These are phyloP conservation scores for Pelargonium fulgidum DNA, from an alignment of 441 rosid species.

Conservation along the genomic window DNA sequence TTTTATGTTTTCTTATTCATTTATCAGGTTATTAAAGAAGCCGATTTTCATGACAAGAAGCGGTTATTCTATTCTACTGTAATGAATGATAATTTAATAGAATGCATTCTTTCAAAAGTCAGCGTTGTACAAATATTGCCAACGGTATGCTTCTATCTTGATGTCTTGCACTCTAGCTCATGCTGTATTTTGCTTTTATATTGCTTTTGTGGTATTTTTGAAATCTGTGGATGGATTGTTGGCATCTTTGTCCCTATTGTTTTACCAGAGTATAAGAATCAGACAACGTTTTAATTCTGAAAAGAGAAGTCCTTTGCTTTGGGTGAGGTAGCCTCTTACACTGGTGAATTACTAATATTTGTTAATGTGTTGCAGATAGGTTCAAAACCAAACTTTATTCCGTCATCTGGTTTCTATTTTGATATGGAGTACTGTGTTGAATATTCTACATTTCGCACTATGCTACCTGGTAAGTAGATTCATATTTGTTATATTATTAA, in stretches of 20 bases:
- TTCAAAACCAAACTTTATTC: conserved; percentile 15
- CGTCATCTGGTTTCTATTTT: conserved; percentile 23
- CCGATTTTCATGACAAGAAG: conserved; percentile 13
- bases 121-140: conserved; percentile 13
- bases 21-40: conserved; percentile 20
- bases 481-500: not conserved
- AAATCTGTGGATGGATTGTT: conserved; percentile 11
- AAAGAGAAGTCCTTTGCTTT: too few species aligned
- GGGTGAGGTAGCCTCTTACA: not conserved
- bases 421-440: conserved; percentile 54
- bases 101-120: conserved; percentile 21
- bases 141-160: conserved; percentile 3
- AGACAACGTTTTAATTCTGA: too few species aligned
- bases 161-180: not conserved
- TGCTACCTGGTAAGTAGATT: conserved; percentile 37
- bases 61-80: conserved; percentile 22
- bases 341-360: not conserved
- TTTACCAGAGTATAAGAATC: conserved; percentile 18
- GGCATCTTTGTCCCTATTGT: conserved; percentile 3
- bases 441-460: conserved; percentile 41
- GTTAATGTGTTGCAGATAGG: conserved; percentile 14
- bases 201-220: conserved; percentile 11
- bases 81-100: conserved; percentile 20
- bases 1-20: not conserved
- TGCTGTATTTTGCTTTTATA: not conserved